Conservation (phyloP, 306 rosid species). For the Prunus armeniaca region DNA sequence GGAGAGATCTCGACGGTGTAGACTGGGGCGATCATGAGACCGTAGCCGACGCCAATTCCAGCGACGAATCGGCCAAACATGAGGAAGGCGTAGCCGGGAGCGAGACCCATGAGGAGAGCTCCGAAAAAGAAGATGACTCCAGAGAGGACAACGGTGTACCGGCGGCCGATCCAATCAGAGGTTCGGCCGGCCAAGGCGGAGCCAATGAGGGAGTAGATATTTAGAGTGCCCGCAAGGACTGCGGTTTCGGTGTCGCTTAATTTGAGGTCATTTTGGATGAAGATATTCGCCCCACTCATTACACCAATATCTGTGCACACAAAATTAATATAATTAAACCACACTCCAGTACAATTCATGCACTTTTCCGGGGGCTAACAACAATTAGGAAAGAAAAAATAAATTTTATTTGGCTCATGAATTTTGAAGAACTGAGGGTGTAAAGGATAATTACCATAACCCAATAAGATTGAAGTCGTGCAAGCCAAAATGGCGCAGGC, state of each 20-base stretch:
- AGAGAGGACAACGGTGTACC: slow-evolving; percentile 50
- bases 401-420: no score
- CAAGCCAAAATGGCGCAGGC: slow-evolving; percentile 55
- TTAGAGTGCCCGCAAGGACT: slow-evolving; percentile 44
- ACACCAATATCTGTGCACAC: slow-evolving; percentile 47
- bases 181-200: slow-evolving; percentile 54
- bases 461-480: slow-evolving; percentile 57
- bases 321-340: no score
- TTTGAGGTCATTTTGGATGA: slow-evolving; percentile 41
- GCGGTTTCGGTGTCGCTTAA: slow-evolving; percentile 40
- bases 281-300: slow-evolving; percentile 61
- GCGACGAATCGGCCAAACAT: slow-evolving; percentile 44
- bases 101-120: slow-evolving; percentile 55
- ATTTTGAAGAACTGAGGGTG: no score
- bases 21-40: slow-evolving; percentile 54
- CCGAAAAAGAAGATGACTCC: slow-evolving; percentile 48
- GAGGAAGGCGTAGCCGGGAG: slow-evolving; percentile 48
- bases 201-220: slow-evolving; percentile 52
- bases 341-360: no score
- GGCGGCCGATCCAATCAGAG: slow-evolving; percentile 69
- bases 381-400: no score
- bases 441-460: slow-evolving; percentile 40
- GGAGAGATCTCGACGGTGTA: slow-evolving; percentile 59
- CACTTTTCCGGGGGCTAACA: no score
- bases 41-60: slow-evolving; percentile 55